Evolutionary conservation across 345 rosid species (phyloP), one percentile per base, ranked within the genome.

Genomic region (Microcos paniculata): DNA sequence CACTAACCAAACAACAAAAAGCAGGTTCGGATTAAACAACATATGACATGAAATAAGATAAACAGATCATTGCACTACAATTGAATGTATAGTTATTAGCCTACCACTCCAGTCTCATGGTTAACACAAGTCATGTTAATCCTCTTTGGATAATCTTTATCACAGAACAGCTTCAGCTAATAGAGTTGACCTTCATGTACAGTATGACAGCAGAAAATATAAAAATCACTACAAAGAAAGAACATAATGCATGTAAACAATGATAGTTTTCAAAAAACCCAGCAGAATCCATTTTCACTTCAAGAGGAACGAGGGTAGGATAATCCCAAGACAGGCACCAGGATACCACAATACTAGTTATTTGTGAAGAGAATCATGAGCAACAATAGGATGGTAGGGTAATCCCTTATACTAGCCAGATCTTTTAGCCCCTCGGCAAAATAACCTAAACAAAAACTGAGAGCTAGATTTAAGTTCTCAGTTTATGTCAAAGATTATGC

Each of bases 81-180:
- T 33, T 23, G 49, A 51, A 33, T 71, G 51, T 49, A 66, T 23
- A 0, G 64, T 28, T 49, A 69, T 2, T 14, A 12, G 7, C 45
- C 23, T 94, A 94, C 98, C 97, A 87, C 93, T 84, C 98, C 97
- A 38, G 94, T 91, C 88, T 94, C 98, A 68, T 92, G 98, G 88
- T 88, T 91, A 78, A 94, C 97, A 74, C 97, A 92, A 68, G 91
- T 88, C 96, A 94, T 89, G 79, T 94, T 94, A 79, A 94, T 82
- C 72, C 97, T 94, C 87, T 94, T 94, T 0, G 98, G 98, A 80
- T 94, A 94, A n/a, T n/a, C n/a, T n/a, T n/a, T n/a, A n/a, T n/a
- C n/a, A n/a, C n/a, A n/a, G n/a, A n/a, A n/a, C n/a, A 81, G 94
- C 94, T 94, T 94, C 90, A 94, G 83, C 83, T 92, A 96, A 85